Conservation (phyloP, 2,329 filamentous ascomycete species). For the Fusarium napiforme region DNA sequence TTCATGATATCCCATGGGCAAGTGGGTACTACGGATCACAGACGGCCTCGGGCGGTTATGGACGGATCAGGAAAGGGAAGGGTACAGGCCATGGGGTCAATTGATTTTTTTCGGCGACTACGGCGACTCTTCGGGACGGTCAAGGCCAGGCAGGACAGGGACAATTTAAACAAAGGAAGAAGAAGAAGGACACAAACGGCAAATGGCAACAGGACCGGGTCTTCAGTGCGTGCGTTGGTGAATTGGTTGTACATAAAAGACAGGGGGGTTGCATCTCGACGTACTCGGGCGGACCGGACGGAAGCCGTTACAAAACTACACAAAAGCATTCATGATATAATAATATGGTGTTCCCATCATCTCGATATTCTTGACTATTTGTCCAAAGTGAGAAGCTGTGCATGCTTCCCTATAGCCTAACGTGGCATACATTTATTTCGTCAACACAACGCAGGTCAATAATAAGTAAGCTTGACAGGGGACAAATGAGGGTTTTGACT, state of each 20-base stretch:
- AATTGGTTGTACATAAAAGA: conserved; percentile 37
- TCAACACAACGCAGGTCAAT: not conserved
- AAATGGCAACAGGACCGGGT: conserved; percentile 40
- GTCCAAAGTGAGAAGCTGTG: not conserved
- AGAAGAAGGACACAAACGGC: conserved; percentile 27
- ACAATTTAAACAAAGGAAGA: conserved; percentile 15
- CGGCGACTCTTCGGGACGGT: conserved; percentile 31
- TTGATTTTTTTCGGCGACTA: conserved; percentile 35
- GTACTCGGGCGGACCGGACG: conserved; percentile 16
- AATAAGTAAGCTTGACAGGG: not conserved
- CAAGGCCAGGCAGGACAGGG: conserved; percentile 20
- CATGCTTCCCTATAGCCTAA: not conserved
- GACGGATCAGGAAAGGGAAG: conserved; percentile 33
- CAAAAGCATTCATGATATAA: conserved; percentile 35
- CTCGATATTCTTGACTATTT: not conserved
- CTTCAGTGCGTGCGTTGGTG: conserved; percentile 33
- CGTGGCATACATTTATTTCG: not conserved
- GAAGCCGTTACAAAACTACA: conserved; percentile 17
- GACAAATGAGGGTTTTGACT: not conserved
- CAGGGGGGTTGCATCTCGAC: conserved; percentile 16
- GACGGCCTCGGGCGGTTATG: conserved; percentile 37
- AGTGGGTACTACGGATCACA: conserved; percentile 41
- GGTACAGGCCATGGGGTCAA: conserved; percentile 31
- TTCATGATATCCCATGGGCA: conserved; percentile 45
- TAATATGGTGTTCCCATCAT: conserved; percentile 28